phyloP scores from a whole-genome alignment of 2,329 filamentous ascomycete species.

The Stemphylium lycopersici region DNA sequence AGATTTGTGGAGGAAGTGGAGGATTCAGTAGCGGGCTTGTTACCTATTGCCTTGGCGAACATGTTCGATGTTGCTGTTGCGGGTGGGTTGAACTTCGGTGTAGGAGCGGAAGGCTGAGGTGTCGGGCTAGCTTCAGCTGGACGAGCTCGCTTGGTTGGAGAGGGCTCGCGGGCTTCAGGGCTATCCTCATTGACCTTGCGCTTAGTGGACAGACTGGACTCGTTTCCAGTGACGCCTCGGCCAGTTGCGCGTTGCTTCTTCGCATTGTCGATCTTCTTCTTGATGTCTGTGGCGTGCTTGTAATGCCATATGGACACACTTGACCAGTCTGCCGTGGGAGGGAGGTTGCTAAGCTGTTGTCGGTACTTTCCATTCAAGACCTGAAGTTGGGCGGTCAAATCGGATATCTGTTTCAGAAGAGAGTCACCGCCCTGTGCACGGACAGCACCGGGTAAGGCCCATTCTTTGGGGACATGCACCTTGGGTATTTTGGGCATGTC shows the following conservation, averaged over 20 bases:
- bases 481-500: constrained; percentile 34
- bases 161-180: constrained; percentile 20
- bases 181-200: constrained; percentile 33
- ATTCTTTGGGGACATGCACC: constrained; percentile 33
- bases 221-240: constrained; percentile 41
- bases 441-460: constrained; percentile 22
- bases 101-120: constrained; percentile 23
- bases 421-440: constrained; percentile 17
- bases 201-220: constrained; percentile 43
- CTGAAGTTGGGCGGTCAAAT: constrained; percentile 30
- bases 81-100: constrained; percentile 23
- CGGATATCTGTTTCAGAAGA: constrained; percentile 21
- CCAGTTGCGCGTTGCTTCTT: constrained; percentile 38
- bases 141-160: constrained; percentile 36
- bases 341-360: constrained; percentile 30
- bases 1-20: constrained; percentile 19
- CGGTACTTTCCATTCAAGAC: constrained; percentile 37
- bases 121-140: constrained; percentile 27
- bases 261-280: constrained; percentile 34
- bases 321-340: constrained; percentile 38
- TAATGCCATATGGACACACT: constrained; percentile 40
- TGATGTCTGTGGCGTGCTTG: constrained; percentile 33
- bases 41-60: constrained; percentile 32
- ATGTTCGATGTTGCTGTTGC: constrained; percentile 32
- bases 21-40: constrained; percentile 22